Base-by-base conservation (phyloP, 1,284 basidiomycete species). In the Inonotus obliquus region DNA sequence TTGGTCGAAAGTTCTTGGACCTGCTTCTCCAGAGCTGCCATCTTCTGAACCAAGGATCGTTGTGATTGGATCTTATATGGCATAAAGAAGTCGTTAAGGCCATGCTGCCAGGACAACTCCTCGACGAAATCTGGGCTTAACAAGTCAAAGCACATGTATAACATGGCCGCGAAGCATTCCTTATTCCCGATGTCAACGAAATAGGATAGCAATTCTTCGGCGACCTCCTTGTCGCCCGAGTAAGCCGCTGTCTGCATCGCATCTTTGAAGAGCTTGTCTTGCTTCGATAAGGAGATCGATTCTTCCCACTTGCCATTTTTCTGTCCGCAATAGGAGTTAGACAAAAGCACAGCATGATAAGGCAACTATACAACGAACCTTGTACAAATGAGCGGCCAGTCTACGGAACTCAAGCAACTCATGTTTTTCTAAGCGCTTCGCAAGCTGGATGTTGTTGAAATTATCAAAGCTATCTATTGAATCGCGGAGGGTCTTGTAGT, bases 181-280 rank as follows among this genome's bases (percentile, higher is more conserved):
- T 95, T 96, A 82, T 96, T 97, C 44, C 97, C 97, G 66, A 99
- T 97, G 73, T 94, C 91, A 66, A 98, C 94, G 71, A 95, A 96
- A 78, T 96, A 99, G 9, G 87, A 87, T 21, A 98, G 79, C 17
- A 99, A 80, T 63, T 98, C 97, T 74, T 99, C 96, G 2, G 94
- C 92, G 38, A 98, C 91, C 60, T 95, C 91, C 6, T 83, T 86
- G 27, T 84, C 86, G 41, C 72, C 79, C 6, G 93, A 96, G n/a
- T 83, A 79, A 0, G 96, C 89, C 1, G 96, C 94, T 0, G 96
- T 98, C 71, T 95, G 75, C 77, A 99, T 95, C 3, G 96, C 92
- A 72, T 99, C 97, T 71, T 92, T 92, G 85, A 94, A 98, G 54
- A 99, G 79, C 72, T 97, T 92, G 79, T 99, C 97, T 68, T 92